phyloP scores from a whole-genome alignment of 2,329 filamentous ascomycete species.

The Ophiosphaerella korrae region DNA sequence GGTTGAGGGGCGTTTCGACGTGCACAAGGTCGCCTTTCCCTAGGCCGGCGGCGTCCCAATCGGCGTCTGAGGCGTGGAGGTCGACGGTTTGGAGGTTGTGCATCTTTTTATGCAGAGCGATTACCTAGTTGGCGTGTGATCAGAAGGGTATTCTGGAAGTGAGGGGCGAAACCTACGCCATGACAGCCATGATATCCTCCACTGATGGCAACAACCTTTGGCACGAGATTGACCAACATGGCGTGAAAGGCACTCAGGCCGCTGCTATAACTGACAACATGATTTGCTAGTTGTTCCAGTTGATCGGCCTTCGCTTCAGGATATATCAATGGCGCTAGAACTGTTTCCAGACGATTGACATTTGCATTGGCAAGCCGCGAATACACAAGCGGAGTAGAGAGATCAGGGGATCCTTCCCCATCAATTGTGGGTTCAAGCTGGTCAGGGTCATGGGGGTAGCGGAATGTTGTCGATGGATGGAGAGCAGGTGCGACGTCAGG shows the following conservation, averaged over 20 bases:
- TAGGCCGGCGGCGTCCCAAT: constrained; percentile 69
- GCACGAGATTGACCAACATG: constrained; percentile 81
- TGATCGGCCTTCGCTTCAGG: constrained; percentile 46
- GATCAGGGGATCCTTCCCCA: constrained; percentile 48
- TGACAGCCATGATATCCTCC: constrained; percentile 94
- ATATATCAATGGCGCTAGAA: constrained; percentile 75
- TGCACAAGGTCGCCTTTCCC: constrained; percentile 82
- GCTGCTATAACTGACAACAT: constrained; percentile 77
- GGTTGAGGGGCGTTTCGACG: constrained; percentile 93
- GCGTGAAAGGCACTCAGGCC: constrained; percentile 90
- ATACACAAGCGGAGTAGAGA: constrained; percentile 64
- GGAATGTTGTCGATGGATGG: constrained; percentile 90
- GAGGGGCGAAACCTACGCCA: constrained; percentile 54
- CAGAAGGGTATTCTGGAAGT: neutral
- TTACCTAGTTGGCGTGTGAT: constrained; percentile 47
- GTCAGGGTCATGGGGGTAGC: constrained; percentile 75
- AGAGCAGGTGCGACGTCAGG: constrained; percentile 85
- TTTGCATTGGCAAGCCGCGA: constrained; percentile 80
- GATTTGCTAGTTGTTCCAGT: constrained; percentile 43
- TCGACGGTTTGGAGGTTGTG: constrained; percentile 75
- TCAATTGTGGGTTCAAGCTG: constrained; percentile 59
- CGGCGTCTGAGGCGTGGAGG: constrained; percentile 57
- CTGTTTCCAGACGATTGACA: constrained; percentile 80
- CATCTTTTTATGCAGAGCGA: constrained; percentile 74
- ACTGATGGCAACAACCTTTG: constrained; percentile 79